Percentiles rank a stretch among this genome's conserved stretches.
These are phyloP conservation scores for Bipolaris bicolor DNA, from an alignment of 2,329 filamentous ascomycete species.

Conservation along the genomic window DNA sequence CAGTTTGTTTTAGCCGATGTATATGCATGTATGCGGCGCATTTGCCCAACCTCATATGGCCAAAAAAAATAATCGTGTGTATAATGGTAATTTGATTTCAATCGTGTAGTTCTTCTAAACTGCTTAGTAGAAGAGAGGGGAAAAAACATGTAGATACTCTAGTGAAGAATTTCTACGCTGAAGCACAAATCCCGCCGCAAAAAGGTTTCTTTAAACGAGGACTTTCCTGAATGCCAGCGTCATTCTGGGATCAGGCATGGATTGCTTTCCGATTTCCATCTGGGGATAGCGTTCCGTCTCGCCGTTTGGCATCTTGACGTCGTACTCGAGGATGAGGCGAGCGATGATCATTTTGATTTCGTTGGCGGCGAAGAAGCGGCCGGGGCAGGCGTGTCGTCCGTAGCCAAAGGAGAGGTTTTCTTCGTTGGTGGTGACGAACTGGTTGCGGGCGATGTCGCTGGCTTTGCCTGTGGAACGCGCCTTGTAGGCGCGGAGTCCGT, in stretches of 20 bases:
- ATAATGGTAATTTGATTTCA: too few relatives aligned
- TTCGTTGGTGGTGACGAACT: conserved; percentile 40
- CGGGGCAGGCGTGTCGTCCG: conserved; percentile 42
- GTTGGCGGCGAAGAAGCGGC: conserved; percentile 42
- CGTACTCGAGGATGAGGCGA: conserved; percentile 35
- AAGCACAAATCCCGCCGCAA: too few relatives aligned
- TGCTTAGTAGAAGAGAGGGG: too few relatives aligned
- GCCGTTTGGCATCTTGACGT: conserved; percentile 33
- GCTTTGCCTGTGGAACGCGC: conserved; percentile 31
- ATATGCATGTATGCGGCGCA: too few relatives aligned
- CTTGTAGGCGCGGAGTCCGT: conserved; percentile 43
- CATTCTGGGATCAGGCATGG: conserved; percentile 22
- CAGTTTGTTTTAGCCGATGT: too few relatives aligned
- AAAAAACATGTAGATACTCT: too few relatives aligned
- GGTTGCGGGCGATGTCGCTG: conserved; percentile 37
- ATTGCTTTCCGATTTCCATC: conserved; percentile 20
- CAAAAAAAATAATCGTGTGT: too few relatives aligned
- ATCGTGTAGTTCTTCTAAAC: too few relatives aligned
- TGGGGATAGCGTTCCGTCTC: conserved; percentile 23
- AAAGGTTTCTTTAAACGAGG: conserved; percentile 2
- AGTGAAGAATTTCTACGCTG: too few relatives aligned
- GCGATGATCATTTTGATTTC: conserved; percentile 46
- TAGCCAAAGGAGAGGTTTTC: conserved; percentile 38
- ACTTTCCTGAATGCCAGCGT: conserved; percentile 28
- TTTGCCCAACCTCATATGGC: too few relatives aligned